These are phyloP conservation scores for Lasiodiplodia hormozganensis DNA, from an alignment of 2,329 filamentous ascomycete genomes.

Conservation along the genomic window DNA sequence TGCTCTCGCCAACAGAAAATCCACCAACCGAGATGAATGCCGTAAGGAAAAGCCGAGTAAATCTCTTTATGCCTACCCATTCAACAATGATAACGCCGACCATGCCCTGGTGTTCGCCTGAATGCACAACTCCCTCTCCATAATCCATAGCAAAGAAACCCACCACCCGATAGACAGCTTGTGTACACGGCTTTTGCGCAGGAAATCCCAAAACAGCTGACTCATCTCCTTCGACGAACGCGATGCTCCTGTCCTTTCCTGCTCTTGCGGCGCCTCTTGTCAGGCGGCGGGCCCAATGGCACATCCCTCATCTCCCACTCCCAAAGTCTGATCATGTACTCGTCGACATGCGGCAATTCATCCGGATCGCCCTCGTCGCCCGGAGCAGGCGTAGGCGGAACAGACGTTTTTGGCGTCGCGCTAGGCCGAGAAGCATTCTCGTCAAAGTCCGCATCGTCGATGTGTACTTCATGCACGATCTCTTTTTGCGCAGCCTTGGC, in stretches of 20 bases:
- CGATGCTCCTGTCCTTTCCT: constrained; percentile 27
- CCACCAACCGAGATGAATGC: constrained; percentile 4
- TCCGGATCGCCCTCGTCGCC: constrained; percentile 4
- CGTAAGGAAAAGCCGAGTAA: neutral
- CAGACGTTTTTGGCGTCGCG: constrained; percentile 33
- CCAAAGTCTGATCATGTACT: constrained; percentile 25
- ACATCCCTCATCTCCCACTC: constrained; percentile 30
- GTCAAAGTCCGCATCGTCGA: constrained; percentile 52
- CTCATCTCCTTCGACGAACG: constrained; percentile 24
- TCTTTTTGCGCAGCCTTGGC: constrained; percentile 89
- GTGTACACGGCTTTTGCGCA: neutral
- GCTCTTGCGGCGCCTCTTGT: constrained; percentile 25
- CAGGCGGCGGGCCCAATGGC: constrained; percentile 26
- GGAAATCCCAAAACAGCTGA: neutral
- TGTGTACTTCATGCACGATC: constrained; percentile 66
- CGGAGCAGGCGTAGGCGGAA: constrained; percentile 14
- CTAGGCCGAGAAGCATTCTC: constrained; percentile 39
- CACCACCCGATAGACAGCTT: neutral
- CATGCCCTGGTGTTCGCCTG: constrained; percentile 20
- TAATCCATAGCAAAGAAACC: neutral
- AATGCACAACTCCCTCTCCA: neutral
- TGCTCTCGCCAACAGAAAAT: neutral
- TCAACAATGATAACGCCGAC: constrained; percentile 10
- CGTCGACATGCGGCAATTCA: constrained; percentile 25
- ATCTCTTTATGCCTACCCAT: neutral